A percentile compares a stretch with the other conserved stretches of the same genome.
Conservation (phyloP, 73 alveolate species). For the Paramecium pentaurelia region DNA sequence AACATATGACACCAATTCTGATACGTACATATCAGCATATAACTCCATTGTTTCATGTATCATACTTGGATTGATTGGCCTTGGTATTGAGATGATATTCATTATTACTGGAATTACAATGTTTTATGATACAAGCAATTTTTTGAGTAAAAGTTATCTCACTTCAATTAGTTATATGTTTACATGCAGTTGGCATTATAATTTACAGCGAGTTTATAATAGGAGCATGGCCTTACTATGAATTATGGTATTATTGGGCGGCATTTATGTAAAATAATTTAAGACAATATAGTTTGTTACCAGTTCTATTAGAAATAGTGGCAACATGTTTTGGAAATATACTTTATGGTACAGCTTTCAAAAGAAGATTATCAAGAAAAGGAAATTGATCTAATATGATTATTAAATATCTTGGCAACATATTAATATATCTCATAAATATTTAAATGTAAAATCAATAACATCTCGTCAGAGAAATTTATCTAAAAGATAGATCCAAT, state of each 20-base stretch:
- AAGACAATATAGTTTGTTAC: not conserved
- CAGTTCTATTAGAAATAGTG: not conserved
- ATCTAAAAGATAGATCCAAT: not conserved
- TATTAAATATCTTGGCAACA: not conserved
- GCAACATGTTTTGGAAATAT: slow-evolving; percentile 5
- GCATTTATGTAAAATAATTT: not conserved
- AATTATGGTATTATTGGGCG: slow-evolving; percentile 44
- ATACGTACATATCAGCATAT: not conserved
- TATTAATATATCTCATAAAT: not conserved
- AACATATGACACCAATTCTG: not conserved
- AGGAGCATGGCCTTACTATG: slow-evolving; percentile 19
- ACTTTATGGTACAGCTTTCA: slow-evolving; percentile 20
- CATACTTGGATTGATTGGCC: not conserved
- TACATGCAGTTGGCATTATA: not conserved
- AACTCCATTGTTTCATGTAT: not conserved
- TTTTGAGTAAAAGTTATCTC: not conserved
- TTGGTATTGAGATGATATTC: not conserved
- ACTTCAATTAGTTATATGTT: not conserved
- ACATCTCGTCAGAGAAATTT: not conserved
- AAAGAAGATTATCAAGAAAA: not conserved
- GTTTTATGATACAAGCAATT: slow-evolving; percentile 2
- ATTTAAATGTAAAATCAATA: not conserved
- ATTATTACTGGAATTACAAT: not conserved
- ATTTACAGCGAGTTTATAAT: not conserved
- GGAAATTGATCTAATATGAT: not conserved